phyloP scores from a whole-genome alignment of 148 eudicot genomes.

The Pharnaceum exiguum region DNA sequence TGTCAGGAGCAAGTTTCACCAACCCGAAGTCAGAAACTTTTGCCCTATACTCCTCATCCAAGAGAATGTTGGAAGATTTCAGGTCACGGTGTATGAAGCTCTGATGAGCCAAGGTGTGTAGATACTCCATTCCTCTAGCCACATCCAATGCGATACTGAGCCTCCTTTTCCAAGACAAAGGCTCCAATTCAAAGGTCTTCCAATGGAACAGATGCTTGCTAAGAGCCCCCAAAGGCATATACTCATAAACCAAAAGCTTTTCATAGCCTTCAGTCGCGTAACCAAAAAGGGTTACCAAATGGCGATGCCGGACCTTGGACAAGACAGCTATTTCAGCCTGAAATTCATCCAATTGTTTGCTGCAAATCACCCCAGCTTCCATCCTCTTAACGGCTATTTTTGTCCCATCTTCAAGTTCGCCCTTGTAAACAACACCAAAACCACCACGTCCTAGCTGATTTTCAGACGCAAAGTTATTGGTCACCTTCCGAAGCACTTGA shows the following conservation, averaged over 20 bases:
- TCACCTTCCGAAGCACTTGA: constrained; percentile 55
- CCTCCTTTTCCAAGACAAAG: constrained; percentile 59
- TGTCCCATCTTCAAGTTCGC: constrained; percentile 59
- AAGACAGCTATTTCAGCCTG: constrained; percentile 70
- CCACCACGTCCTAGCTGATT: constrained; percentile 84
- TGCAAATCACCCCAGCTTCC: constrained; percentile 48
- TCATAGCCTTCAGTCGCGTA: constrained; percentile 55
- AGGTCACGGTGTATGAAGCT: constrained; percentile 79
- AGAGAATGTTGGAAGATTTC: constrained; percentile 66
- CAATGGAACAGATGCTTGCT: constrained; percentile 64
- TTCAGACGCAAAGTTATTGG: constrained; percentile 49
- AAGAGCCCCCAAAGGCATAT: constrained; percentile 66
- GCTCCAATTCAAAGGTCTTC: constrained; percentile 44
- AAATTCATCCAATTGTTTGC: constrained; percentile 63
- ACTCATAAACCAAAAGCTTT: constrained; percentile 75
- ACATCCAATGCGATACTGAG: constrained; percentile 68
- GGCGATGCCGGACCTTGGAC: constrained; percentile 65
- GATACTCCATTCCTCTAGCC: constrained; percentile 75
- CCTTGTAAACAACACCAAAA: constrained; percentile 71
- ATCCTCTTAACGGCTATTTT: constrained; percentile 76
- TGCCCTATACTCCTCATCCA: constrained; percentile 64
- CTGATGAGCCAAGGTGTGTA: constrained; percentile 60
- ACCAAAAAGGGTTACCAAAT: constrained; percentile 67
- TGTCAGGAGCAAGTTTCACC: constrained; percentile 75
- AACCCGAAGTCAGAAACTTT: constrained; percentile 77